A percentile compares a stretch with the other conserved stretches of the same genome.
phyloP scores from a whole-genome alignment of 2,329 filamentous ascomycete genomes.

The Neonectria coccinea region DNA sequence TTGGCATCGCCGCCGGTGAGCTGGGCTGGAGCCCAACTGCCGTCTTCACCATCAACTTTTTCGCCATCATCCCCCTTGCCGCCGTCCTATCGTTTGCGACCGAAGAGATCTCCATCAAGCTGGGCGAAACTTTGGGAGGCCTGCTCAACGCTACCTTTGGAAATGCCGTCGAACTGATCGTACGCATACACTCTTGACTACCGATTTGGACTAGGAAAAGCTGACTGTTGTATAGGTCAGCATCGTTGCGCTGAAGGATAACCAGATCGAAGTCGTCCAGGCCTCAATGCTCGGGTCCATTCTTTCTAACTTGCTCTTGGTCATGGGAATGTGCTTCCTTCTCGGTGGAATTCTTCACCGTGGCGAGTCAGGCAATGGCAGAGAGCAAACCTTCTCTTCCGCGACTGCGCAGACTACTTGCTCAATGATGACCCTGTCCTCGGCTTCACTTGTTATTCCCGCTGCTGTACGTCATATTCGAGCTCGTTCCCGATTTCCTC shows the following conservation, averaged over 20 bases:
- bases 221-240: conserved; percentile 73
- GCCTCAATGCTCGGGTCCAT: conserved; percentile 97
- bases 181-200: conserved; percentile 52
- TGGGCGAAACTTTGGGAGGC: conserved; percentile 80
- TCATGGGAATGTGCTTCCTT: conserved; percentile 84
- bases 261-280: conserved; percentile 96
- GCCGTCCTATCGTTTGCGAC: conserved; percentile 81
- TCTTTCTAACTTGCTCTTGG: conserved; percentile 91
- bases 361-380: conserved; percentile 66
- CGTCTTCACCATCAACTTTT: conserved; percentile 82
- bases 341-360: conserved; percentile 76
- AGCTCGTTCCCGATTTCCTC: background rate
- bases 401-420: conserved; percentile 82
- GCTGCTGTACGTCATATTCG: conserved; percentile 65
- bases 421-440: conserved; percentile 80
- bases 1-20: conserved; percentile 76
- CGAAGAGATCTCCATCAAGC: conserved; percentile 78
- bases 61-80: conserved; percentile 82
- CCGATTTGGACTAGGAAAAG: background rate
- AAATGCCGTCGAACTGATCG: conserved; percentile 84
- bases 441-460: conserved; percentile 82
- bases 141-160: conserved; percentile 82
- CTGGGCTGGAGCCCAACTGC: conserved; percentile 72
- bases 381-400: conserved; percentile 78
- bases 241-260: conserved; percentile 86